phyloP scores from a whole-genome alignment of 78 protist genomes.

The Protostelium mycophagum region DNA sequence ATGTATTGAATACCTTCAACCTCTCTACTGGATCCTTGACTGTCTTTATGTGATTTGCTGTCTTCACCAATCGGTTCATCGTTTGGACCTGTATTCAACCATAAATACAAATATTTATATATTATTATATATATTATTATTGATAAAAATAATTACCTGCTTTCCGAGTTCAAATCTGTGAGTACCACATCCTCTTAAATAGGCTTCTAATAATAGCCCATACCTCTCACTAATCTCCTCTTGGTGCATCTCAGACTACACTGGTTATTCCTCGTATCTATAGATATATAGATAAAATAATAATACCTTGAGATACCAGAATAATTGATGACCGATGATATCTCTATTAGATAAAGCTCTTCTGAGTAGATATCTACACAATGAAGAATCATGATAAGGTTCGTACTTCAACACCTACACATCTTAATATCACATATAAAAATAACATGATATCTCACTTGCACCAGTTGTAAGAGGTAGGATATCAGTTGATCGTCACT shows the following conservation, averaged over 20 bases:
- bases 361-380: slow-evolving; percentile 52
- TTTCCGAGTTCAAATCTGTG: slow-evolving; percentile 38
- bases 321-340: slow-evolving; percentile 67
- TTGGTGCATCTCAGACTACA: slow-evolving; percentile 78
- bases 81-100: not conserved
- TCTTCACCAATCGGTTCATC: not conserved
- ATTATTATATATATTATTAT: no score
- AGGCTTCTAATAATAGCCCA: slow-evolving; percentile 86
- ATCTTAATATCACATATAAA: not conserved
- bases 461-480: slow-evolving; percentile 83
- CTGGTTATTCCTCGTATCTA: not conserved
- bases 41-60: not conserved
- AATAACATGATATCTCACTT: slow-evolving; percentile 18
- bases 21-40: not conserved
- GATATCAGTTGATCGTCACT: slow-evolving; percentile 63
- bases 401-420: slow-evolving; percentile 82
- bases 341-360: slow-evolving; percentile 53
- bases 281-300: not conserved
- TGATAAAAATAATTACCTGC: slow-evolving; percentile 36
- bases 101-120: not conserved
- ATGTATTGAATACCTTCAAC: slow-evolving; percentile 19
- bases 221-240: slow-evolving; percentile 77
- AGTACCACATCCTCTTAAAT: slow-evolving; percentile 72
- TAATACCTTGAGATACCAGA: slow-evolving; percentile 80
- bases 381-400: slow-evolving; percentile 59